phyloP scores from a whole-genome alignment of 179 eudicot species.

The Vitellaria paradoxa region DNA sequence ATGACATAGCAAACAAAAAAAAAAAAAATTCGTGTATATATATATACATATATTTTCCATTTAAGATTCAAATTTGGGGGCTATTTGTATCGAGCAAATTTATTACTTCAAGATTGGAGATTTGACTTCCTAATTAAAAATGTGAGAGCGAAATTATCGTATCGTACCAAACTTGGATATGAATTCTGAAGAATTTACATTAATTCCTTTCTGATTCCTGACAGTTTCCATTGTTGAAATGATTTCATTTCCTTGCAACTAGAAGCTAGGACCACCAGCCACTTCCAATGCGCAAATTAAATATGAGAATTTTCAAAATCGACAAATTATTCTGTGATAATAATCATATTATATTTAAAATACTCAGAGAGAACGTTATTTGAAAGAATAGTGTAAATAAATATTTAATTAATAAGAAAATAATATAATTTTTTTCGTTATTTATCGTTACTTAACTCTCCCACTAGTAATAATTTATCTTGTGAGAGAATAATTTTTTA shows the following conservation, averaged over 20 bases:
- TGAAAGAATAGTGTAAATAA: too few species aligned
- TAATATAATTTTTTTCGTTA: not conserved
- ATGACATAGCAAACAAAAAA: too few species aligned
- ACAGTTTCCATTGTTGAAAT: conserved; percentile 15
- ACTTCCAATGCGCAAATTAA: not conserved
- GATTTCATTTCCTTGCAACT: not conserved
- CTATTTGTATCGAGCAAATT: conserved; percentile 14
- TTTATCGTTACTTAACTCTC: not conserved
- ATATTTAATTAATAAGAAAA: not conserved
- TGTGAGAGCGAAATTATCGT: conserved; percentile 14
- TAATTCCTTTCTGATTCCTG: conserved; percentile 17
- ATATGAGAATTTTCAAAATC: not conserved
- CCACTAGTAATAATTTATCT: too few species aligned
- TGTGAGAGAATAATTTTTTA: too few species aligned
- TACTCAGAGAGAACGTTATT: too few species aligned
- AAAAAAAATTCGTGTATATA: not conserved
- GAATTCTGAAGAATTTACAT: conserved; percentile 15
- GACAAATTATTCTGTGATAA: too few species aligned
- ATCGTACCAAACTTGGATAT: conserved; percentile 17
- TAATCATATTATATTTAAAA: too few species aligned
- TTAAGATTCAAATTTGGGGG: not conserved
- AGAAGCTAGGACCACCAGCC: conserved; percentile 20
- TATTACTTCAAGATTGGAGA: not conserved
- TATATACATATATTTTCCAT: not conserved
- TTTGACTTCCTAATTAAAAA: conserved; percentile 11